phyloP scores from a whole-genome alignment of 306 rosid species.

The Medicago truncatula region MtrunA17r5.0-ANR NC_053045.1:61691501-61692000 shows the following conservation, averaged over 20 bases:
- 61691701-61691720: constrained; percentile 86
- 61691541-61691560: background rate
- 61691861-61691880: constrained; percentile 50
- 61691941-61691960: background rate
- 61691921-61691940: constrained; percentile 15
- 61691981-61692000: background rate
- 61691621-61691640: constrained; percentile 96
- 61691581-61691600: constrained; percentile 61
- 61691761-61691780: constrained; percentile 73
- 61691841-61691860: constrained; percentile 90
- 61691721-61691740: constrained; percentile 68
- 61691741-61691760: constrained; percentile 66
- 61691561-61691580: constrained; percentile 1
- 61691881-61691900: constrained; percentile 23
- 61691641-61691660: constrained; percentile 73
- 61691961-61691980: constrained; percentile 23
- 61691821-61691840: constrained; percentile 76
- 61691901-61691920: constrained; percentile 19
- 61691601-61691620: constrained; percentile 88
- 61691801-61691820: constrained; percentile 85
- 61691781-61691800: constrained; percentile 57
- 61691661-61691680: constrained; percentile 94
- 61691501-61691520: constrained; percentile 24
- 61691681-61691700: constrained; percentile 93
- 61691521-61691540: constrained; percentile 13